These are phyloP conservation scores for Daucus carota DNA, from an alignment of 129 eudicot genomes.

Conservation along the genomic window DH1_v3.0 NC_030381.2:55530001-55530500, in stretches of 20 bases:
- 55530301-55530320: constrained; percentile 90
- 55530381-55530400: constrained; percentile 81
- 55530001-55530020: background rate
- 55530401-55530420: constrained; percentile 49
- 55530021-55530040: background rate
- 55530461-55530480: constrained; percentile 36
- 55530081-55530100: background rate
- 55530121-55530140: background rate
- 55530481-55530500: constrained; percentile 90
- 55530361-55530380: constrained; percentile 80
- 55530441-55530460: constrained; percentile 3
- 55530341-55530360: constrained; percentile 84
- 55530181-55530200: background rate
- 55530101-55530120: background rate
- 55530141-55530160: background rate
- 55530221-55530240: background rate
- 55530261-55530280: constrained; percentile 88
- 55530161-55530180: constrained; percentile 7
- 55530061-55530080: background rate
- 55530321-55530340: constrained; percentile 93
- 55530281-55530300: constrained; percentile 81
- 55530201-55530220: background rate
- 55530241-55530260: constrained; percentile 54
- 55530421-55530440: constrained; percentile 12
- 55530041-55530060: background rate